Evolutionary conservation across 306 rosid genomes (phyloP), one percentile per base, ranked within the genome.

Genomic region (Malus asiatica): DNA sequence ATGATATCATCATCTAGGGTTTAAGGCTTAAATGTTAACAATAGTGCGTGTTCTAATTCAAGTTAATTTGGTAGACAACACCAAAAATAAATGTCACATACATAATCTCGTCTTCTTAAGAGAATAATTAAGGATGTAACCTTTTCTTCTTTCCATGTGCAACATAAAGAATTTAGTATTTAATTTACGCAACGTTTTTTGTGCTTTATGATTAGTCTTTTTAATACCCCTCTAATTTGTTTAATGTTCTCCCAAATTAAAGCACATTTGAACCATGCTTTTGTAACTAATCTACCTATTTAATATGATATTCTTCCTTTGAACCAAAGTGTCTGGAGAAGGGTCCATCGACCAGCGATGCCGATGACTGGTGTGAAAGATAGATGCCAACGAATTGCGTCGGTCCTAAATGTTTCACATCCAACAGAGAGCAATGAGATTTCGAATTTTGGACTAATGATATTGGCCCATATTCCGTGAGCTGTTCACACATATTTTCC

Each of bases 321-420:
- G 23, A 57, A 72, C 22, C 35, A 57, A 44, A 72, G 55, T 23
- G 20, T 48, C 30, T 32, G 18, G n/a, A 71, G 30, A 20, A 38
- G 51, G 66, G 66, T 27, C 30, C 38, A 61, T 27, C 38, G 35
- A 13, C 6, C 66, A 25, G 3, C 3, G 66, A 10, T 27, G 27
- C 27, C 27, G 27, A 27, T 15, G 66, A 6, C 55, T 15, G 55
- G 55, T 57, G 46, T 9, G 70, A 68, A 18, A 51, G 64, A 55
- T 59, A 74, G 78, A 79, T 73, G 75, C 78, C 25, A 13, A 46
- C 30, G 60, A 33, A 72, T 80, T 57, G 46, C n/a, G 79, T 80
- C 68, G 69, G 69, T 64, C 75, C 64, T 58, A 11, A 58, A 65
- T 38, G 15, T 53, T 33, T 38, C 38, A 72, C 20, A 51, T 23